phyloP scores from a whole-genome alignment of 2,329 filamentous ascomycete genomes.

The Clonostachys solani region DNA sequence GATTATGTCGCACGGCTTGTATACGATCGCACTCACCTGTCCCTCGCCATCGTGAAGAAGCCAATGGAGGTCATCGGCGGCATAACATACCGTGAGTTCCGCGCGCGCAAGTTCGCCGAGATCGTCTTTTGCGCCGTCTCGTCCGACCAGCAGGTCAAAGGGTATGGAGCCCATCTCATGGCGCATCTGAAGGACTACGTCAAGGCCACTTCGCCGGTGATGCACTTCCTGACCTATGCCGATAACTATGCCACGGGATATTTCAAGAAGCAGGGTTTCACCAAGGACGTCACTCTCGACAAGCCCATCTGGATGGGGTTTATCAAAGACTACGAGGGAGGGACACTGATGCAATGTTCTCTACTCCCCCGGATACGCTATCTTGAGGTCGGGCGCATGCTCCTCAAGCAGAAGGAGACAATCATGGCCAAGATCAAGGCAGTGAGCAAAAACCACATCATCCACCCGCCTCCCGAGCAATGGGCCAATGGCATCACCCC shows the following conservation, averaged over 20 bases:
- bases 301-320: slow-evolving; percentile 94
- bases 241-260: slow-evolving; percentile 97
- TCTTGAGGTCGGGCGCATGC: slow-evolving; percentile 79
- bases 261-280: slow-evolving; percentile 95
- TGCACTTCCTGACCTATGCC: slow-evolving; percentile 93
- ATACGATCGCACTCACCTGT: slow-evolving; percentile 87
- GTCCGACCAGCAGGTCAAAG: slow-evolving; percentile 91
- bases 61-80: slow-evolving; percentile 84
- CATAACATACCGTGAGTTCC: slow-evolving; percentile 87
- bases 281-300: slow-evolving; percentile 87
- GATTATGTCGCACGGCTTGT: slow-evolving; percentile 92
- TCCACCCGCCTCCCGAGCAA: slow-evolving; percentile 62
- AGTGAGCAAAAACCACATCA: slow-evolving; percentile 65
- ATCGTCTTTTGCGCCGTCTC: slow-evolving; percentile 94
- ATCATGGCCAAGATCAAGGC: slow-evolving; percentile 86
- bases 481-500: slow-evolving; percentile 58
- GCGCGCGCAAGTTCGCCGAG: slow-evolving; percentile 80
- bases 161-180: slow-evolving; percentile 91
- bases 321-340: slow-evolving; percentile 94
- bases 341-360: slow-evolving; percentile 92
- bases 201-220: slow-evolving; percentile 84
- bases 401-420: slow-evolving; percentile 87
- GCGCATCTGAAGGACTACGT: slow-evolving; percentile 92
- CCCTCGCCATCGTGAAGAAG: slow-evolving; percentile 89
- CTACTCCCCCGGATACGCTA: slow-evolving; percentile 90